These are phyloP conservation scores for Penicillium longicatenatum DNA, from an alignment of 495 filamentous ascomycete genomes.

Conservation along the genomic window DNA sequence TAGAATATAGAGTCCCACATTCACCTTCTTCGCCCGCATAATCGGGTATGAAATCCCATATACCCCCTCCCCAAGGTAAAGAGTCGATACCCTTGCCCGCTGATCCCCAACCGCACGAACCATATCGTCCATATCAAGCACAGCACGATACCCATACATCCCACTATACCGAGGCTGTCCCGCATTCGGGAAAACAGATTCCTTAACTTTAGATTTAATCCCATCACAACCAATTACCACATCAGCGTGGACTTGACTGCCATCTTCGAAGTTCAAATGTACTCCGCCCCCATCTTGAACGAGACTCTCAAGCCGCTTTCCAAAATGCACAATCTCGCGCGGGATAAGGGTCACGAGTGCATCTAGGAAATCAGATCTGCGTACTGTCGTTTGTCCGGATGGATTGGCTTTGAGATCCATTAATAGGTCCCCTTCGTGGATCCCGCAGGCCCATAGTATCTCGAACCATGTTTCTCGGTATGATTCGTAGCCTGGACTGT, in stretches of 20 bases:
- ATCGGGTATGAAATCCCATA: conserved; percentile 69
- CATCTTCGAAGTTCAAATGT: conserved; percentile 36
- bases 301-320: conserved; percentile 32
- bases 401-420: conserved; percentile 37
- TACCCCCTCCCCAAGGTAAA: conserved; percentile 59
- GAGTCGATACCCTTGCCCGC: conserved; percentile 49
- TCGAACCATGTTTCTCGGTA: conserved; percentile 32
- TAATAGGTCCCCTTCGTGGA: conserved; percentile 26
- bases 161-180: conserved; percentile 45
- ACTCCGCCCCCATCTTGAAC: conserved; percentile 21
- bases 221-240: conserved; percentile 62
- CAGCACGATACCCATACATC: conserved; percentile 59
- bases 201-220: conserved; percentile 52
- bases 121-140: conserved; percentile 62
- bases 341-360: conserved; percentile 59
- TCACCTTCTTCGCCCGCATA: conserved; percentile 62
- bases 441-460: conserved; percentile 27
- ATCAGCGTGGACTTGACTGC: conserved; percentile 31
- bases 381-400: conserved; percentile 37
- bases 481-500: conserved; percentile 30
- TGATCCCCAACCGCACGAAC: conserved; percentile 54
- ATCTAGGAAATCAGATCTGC: conserved; percentile 62
- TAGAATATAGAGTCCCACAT: conserved; percentile 54
- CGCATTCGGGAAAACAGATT: conserved; percentile 45
- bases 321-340: conserved; percentile 35